Evolutionary conservation across 345 rosid genomes (phyloP), one percentile per base, ranked within the genome.

Genomic region (Citrus sinensis): DNA sequence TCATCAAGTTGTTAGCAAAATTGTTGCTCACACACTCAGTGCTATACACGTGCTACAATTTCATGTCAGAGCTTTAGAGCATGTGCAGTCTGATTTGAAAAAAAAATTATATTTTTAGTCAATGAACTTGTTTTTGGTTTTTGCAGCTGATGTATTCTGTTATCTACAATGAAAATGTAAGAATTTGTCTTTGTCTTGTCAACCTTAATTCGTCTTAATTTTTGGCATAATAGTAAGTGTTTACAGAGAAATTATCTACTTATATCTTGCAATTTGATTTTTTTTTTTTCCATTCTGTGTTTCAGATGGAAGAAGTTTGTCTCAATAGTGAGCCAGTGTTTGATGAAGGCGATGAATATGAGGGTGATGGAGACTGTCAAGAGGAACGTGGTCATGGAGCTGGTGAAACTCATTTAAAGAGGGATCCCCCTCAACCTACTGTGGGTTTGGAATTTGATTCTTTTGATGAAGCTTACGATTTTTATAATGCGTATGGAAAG

Each of bases 291-390:
- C 14, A 37, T 51, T 73, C 65, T n/a, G 11, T 73, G 68, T 34
- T 76, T 62, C 82, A 83, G 88, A 87, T 85, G 90, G 90, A 87
- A 78, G 90, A 87, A 85, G 88, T 85, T 81, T 87, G 87, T 75
- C 88, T 87, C 72, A 85, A 87, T 46, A 83, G 82, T 22, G 87
- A 85, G 76, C 90, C 88, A n/a, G 80, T 83, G 37, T 85, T 85
- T 62, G 87, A 87, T 78, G 88, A 83, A 30, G 79, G 76, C 3
- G 79, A 85, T 65, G 87, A 76, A 4, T 85, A 81, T 67, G 87
- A 83, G 68, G 70, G 63, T 73, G 80, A 82, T 69, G 90, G 82
- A 69, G 76, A 78, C 74, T 73, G 69, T 70, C 49, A 77, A 6
- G 61, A 39, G 24, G 88, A 78, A 61, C 71, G 71, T 34, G 80